Evolutionary conservation across 352 stramenopile genomes (phyloP).

Genomic region (Phytopythium kandeliae): DNA sequence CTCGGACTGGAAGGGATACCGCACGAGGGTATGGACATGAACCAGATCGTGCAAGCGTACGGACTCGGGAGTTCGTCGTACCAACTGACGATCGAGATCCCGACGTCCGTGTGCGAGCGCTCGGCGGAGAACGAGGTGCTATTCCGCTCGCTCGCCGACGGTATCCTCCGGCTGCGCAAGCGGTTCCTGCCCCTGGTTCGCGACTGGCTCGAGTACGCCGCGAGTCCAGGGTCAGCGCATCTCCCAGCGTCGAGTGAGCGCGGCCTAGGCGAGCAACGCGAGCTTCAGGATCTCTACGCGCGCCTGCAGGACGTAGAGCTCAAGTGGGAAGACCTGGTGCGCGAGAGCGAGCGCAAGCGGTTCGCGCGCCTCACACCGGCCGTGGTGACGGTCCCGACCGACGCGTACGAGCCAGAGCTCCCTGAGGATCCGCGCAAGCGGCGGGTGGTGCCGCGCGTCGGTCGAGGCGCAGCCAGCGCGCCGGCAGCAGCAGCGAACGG

Average conservation of each 20-base stretch:
- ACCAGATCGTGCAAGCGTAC: slow-evolving; percentile 73
- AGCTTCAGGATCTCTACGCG: slow-evolving; percentile 6
- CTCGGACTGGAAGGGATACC: neutral
- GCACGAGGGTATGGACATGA: slow-evolving; percentile 56
- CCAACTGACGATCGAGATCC: slow-evolving; percentile 61
- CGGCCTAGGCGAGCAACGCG: neutral
- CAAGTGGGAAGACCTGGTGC: slow-evolving; percentile 33
- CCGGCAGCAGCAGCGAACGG: neutral
- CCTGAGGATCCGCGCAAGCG: slow-evolving; percentile 1
- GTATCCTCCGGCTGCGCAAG: slow-evolving; percentile 55
- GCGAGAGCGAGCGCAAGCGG: slow-evolving; percentile 27
- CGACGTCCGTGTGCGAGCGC: slow-evolving; percentile 46
- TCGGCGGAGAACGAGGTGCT: slow-evolving; percentile 67
- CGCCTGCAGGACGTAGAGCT: slow-evolving; percentile 20
- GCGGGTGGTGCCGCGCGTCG: too few relatives aligned
- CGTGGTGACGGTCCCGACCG: slow-evolving; percentile 21
- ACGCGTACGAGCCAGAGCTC: slow-evolving; percentile 8
- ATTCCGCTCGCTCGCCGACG: slow-evolving; percentile 44
- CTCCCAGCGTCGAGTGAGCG: neutral
- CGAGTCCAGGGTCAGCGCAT: neutral
- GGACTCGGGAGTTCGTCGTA: slow-evolving; percentile 73
- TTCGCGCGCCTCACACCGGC: slow-evolving; percentile 19
- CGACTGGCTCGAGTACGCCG: slow-evolving; percentile 44
- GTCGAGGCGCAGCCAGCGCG: neutral
- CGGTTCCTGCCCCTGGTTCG: slow-evolving; percentile 60